Conservation (phyloP, 164 flowering plant genomes). For the Stephania cephalantha region DNA sequence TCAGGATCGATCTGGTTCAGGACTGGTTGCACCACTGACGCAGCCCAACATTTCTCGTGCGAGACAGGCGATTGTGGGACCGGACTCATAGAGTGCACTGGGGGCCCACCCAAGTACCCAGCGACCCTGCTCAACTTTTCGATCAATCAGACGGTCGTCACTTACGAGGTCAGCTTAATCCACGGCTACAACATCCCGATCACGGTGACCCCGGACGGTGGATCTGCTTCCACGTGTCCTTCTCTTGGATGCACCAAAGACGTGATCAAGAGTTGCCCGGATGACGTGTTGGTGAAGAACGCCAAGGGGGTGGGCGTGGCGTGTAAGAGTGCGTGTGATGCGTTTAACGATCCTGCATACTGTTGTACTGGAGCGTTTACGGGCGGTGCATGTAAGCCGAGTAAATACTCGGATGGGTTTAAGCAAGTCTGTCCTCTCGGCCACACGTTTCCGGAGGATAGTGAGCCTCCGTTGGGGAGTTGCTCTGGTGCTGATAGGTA, state of each 20-base stretch:
- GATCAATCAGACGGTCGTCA: not conserved
- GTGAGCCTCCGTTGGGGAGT: not conserved
- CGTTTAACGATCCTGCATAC: not conserved
- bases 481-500: not conserved
- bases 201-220: not conserved
- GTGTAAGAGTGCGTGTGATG: not conserved
- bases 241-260: not conserved
- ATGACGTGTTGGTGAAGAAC: not conserved
- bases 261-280: not conserved
- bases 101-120: not conserved
- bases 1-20: constrained; percentile 4
- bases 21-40: not conserved
- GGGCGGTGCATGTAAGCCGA: not conserved
- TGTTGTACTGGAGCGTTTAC: not conserved
- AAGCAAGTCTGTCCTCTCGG: not conserved
- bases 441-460: not conserved
- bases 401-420: not conserved
- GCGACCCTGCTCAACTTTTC: not conserved
- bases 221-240: not conserved
- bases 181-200: constrained; percentile 5
- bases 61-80: not conserved
- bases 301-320: not conserved
- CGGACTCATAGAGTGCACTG: not conserved
- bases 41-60: not conserved
- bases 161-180: not conserved